phyloP scores from a whole-genome alignment of 495 filamentous ascomycete genomes.

The Aspergillus affinis region DNA sequence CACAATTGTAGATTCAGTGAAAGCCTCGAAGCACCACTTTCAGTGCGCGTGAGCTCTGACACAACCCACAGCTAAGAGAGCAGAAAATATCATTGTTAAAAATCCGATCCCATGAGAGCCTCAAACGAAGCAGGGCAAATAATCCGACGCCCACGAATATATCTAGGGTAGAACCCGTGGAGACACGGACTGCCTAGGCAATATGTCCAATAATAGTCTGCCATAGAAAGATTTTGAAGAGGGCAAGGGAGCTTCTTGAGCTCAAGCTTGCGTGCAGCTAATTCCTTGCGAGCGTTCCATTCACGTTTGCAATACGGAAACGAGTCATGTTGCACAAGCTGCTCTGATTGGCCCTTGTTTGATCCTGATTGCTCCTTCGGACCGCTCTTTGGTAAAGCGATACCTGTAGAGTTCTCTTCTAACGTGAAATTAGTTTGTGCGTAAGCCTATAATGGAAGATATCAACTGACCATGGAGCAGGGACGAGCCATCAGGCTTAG shows the following conservation, averaged over 20 bases:
- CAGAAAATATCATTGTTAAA: not conserved
- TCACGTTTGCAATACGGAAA: not conserved
- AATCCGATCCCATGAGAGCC: not conserved
- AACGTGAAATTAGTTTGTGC: not conserved
- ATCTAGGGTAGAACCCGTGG: slow-evolving; percentile 2
- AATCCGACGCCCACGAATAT: slow-evolving; percentile 1
- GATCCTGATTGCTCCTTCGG: not conserved
- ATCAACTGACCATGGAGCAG: slow-evolving; percentile 1
- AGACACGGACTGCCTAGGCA: slow-evolving; percentile 3
- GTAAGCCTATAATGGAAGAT: not conserved
- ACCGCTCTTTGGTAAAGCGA: not conserved
- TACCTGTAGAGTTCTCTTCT: not conserved
- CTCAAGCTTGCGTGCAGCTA: not conserved
- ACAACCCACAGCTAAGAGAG: not conserved
- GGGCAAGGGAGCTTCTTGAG: not conserved
- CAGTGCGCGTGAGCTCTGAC: not conserved
- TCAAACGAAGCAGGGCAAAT: slow-evolving; percentile 1
- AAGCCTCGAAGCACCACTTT: not conserved
- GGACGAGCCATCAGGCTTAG: slow-evolving; percentile 1
- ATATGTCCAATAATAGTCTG: not conserved
- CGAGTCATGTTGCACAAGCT: not conserved
- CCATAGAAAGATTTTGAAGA: not conserved
- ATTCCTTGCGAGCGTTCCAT: not conserved
- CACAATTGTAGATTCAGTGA: not conserved
- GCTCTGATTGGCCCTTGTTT: slow-evolving; percentile 1